Evolutionary conservation across 108 stramenopile genomes (phyloP), one percentile per base, ranked within the genome.

Genomic region (Aurantiochytrium sp.): DNA sequence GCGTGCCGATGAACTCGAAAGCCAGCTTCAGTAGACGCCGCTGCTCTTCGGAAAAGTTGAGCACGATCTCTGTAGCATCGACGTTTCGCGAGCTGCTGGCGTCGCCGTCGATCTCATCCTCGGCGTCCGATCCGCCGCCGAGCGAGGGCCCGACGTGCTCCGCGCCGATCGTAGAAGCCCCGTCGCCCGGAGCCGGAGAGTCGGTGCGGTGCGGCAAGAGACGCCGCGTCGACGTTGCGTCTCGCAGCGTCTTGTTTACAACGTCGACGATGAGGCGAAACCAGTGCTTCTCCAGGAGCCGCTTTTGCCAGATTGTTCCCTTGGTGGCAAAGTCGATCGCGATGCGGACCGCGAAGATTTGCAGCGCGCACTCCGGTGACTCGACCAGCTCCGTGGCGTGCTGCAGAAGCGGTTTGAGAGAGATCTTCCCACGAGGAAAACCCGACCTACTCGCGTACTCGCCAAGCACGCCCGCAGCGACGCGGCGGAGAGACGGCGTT

Each of bases 291-390:
- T 81, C 73, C 45, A 81, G 8, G 2, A 81, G 73, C 3, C 73
- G 21, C 42, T 48, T 30, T 48, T 81, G 73, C 73, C 73, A 81
- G 24, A 81, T 81, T 12, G 73, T 41, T 22, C 73, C 73, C 2
- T 81, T 81, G 12, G 39, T 19, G 39, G 73, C 73, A 41, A 81
- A 81, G 73, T 81, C 73, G 12, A 48, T 81, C 10, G 73, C 73
- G 30, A 81, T 42, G 45, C 73, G 45, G 12, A 81, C 45, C 1
- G 73, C 73, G 30, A 81, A 81, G 73, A 48, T 81, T 24, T 81
- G 73, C 17, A 81, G 24, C 6, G 73, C 73, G 27, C 42, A 48
- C 24, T 81, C 73, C 24, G 42, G 12, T 17, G 39, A 48, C 39
- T 81, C 12, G 73, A 81, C 45, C 19, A 81, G 45, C 36, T 81